These are phyloP conservation scores for Hortiboletus flavorubellus DNA, from an alignment of 768 basidiomycete genomes.

Conservation along the genomic window DNA sequence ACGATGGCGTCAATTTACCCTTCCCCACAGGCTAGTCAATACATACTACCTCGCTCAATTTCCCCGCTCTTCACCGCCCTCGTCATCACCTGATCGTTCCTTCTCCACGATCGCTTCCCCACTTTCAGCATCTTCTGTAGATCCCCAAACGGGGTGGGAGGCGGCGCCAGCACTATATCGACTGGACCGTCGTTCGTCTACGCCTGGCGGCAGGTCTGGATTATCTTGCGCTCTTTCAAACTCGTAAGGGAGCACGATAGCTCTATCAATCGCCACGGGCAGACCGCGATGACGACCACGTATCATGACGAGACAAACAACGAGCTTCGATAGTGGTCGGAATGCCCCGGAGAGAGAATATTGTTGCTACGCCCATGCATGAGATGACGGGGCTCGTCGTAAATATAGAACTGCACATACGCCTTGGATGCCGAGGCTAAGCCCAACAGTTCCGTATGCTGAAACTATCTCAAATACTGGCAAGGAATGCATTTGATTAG, in stretches of 20 bases:
- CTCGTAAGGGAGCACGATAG: slow-evolving; percentile 76
- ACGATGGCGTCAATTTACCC: too few relatives aligned
- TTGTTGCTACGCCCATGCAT: slow-evolving; percentile 51
- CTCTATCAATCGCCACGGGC: slow-evolving; percentile 85
- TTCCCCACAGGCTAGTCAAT: not conserved
- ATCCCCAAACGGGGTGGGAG: not conserved
- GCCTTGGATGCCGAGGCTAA: slow-evolving; percentile 82
- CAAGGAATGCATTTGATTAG: not conserved
- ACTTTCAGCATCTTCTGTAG: not conserved
- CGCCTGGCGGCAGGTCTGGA: not conserved
- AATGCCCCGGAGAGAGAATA: slow-evolving; percentile 81
- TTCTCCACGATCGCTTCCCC: not conserved
- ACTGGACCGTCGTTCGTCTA: slow-evolving; percentile 14
- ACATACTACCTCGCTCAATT: not conserved
- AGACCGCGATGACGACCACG: slow-evolving; percentile 89
- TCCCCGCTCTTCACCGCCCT: not conserved
- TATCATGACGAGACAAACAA: slow-evolving; percentile 87
- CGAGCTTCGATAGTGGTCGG: slow-evolving; percentile 78
- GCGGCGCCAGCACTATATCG: not conserved
- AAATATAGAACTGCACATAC: slow-evolving; percentile 40
- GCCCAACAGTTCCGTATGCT: slow-evolving; percentile 85
- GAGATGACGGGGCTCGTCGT: not conserved
- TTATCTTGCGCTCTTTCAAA: slow-evolving; percentile 35
- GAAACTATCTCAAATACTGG: slow-evolving; percentile 85
- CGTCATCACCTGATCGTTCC: not conserved